Evolutionary conservation across 2,329 filamentous ascomycete genomes (phyloP), one percentile per base, ranked within the genome.

Genomic region (Plenodomus biglobosus): DNA sequence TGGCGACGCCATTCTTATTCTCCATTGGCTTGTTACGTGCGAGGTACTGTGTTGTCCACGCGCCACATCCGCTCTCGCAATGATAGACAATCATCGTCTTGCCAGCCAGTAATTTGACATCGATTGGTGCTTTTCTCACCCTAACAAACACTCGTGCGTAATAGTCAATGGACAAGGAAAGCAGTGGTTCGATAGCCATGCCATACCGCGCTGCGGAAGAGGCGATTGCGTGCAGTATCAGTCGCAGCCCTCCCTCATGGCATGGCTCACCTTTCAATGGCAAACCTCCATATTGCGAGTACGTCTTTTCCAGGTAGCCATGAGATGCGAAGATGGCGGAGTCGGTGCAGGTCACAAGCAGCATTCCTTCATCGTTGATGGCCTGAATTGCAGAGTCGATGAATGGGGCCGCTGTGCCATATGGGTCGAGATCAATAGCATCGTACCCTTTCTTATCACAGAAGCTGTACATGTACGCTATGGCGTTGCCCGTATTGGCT

Each of bases 261-360:
- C 87, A 92, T 65, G 90, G 86, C 41, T 82, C 78, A 0, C 91
- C 92, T 73, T 95, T 96, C 51, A 92, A 75, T 0, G 94, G 90
- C 15, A 92, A 77, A 27, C 94, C 94, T 3, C 94, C 94, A 65
- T 99, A 99, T n/a, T 96, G 78, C 1, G 92, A 86, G 70, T 86
- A 99, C 2, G 90, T 84, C 77, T 99, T 99, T 71, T 99, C 94
- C 1, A 89, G 85, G 66, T 97, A 99, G 46, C 92, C 90, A 59
- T 90, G 88, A 0, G 92, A 96, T 1, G 92, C 92, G 81, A 92
- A 99, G 2, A 99, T 90, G 8, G 88, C 91, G 8, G 92, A 92
- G 71, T 99, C 94, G 0, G 94, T 99, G 73, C 94, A 99, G 1
- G 94, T 99, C 4, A 99, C 88, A 69, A 92, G 96, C 3, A 99